Conservation (phyloP, 176 grass and related monocot species). For the Eleusine coracana region DNA sequence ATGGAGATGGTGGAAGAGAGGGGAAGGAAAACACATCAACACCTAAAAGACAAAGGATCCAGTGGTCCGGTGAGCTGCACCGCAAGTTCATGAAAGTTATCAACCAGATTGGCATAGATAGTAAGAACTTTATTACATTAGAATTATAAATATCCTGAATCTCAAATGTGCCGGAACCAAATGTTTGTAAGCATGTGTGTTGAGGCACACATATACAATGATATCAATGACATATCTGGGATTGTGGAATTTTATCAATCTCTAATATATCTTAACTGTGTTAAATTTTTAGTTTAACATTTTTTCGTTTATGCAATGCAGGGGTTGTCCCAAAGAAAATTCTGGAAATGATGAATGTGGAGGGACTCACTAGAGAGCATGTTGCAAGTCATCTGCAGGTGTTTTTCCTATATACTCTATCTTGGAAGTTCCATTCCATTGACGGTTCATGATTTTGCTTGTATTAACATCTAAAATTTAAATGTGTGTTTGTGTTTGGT, state of each 20-base stretch:
- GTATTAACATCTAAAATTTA: neutral
- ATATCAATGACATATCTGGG: neutral
- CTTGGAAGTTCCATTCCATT: neutral
- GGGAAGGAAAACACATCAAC: neutral
- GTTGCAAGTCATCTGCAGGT: slow-evolving; percentile 83
- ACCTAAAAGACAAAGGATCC: slow-evolving; percentile 51
- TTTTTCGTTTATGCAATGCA: slow-evolving; percentile 28
- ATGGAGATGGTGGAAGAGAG: slow-evolving; percentile 9
- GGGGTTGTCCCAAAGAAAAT: slow-evolving; percentile 73
- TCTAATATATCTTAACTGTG: neutral
- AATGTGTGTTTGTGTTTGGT: neutral
- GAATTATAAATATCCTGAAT: neutral
- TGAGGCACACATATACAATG: neutral
- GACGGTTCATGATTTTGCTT: neutral
- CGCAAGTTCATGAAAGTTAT: slow-evolving; percentile 56
- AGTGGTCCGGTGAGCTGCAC: slow-evolving; percentile 59
- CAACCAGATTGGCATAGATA: slow-evolving; percentile 51
- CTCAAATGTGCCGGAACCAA: neutral
- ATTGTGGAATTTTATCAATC: neutral
- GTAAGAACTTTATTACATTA: slow-evolving; percentile 39
- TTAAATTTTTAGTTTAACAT: neutral
- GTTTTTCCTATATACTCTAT: neutral
- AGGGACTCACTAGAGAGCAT: slow-evolving; percentile 58
- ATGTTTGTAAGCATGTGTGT: neutral
- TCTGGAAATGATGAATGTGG: slow-evolving; percentile 61